Evolutionary conservation across 345 rosid genomes (phyloP), one percentile per base, ranked within the genome.

Genomic region (Eucalyptus leucophloia): DNA sequence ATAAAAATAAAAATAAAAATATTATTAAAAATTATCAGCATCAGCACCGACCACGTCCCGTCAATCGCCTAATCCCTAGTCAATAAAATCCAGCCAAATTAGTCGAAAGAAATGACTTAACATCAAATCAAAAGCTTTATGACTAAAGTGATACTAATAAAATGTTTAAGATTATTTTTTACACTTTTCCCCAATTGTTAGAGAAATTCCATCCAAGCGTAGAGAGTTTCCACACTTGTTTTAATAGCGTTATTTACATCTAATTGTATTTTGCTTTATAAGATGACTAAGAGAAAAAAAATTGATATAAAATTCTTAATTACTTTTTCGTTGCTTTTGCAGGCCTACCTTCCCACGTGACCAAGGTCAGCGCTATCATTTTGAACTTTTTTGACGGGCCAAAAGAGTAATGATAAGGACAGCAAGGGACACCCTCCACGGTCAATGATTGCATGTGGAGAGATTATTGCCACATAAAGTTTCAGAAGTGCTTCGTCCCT

Each of bases 11-110:
- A 51, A 53, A 3, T 18, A 51, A 53, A 53, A 53, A 53, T 8
- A 53, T 53, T 53, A 21, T 53, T 53, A 53, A 53, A 53, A 53
- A 11, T 19, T 53, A 4, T 19, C 2, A 0, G 19, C 2, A 8
- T 53, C 1, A 19, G 4, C 2, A 19, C 11, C 0, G 2, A 0
- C 5, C 24, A 53, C 2, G 0, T 8, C 58, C 1, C 11, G 1
- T 8, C 11, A 53, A 53, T 53, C 11, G 26, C 58, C 5, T 53
- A 53, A 53, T 53, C 26, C 26, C 26, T 53, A 21, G 5, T 53
- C 1, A 53, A 2, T 53, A 53, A 53, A 53, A 53, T 53, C 10
- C 5, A 0, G 1, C 58, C 24, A 53, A 53, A 53, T 53, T 53
- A 53, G 11, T 8, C 11, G 1, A 4, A 53, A 53, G 5, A 53